phyloP scores from a whole-genome alignment of 352 stramenopile species.

The Stramenopiles sp. region DNA sequence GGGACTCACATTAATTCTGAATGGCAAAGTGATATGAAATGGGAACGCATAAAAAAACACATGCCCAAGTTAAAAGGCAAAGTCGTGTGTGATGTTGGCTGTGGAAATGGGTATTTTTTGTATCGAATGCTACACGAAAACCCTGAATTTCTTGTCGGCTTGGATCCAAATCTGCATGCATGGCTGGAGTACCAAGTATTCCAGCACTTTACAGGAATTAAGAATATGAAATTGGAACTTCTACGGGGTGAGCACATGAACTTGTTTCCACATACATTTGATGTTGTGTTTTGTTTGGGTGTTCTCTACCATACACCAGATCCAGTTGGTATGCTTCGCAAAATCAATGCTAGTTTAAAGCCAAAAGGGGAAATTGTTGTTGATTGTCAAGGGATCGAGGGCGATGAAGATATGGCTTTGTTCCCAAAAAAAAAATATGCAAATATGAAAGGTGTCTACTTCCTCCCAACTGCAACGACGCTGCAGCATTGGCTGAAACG shows the following conservation, averaged over 20 bases:
- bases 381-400: constrained; percentile 7
- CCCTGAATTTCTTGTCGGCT: constrained; percentile 13
- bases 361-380: neutral
- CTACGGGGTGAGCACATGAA: constrained; percentile 13
- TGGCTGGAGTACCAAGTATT: constrained; percentile 18
- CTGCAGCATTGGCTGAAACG: constrained; percentile 16
- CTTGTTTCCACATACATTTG: constrained; percentile 14
- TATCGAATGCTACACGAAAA: constrained; percentile 17
- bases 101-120: constrained; percentile 20
- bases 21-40: constrained; percentile 18
- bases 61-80: constrained; percentile 14
- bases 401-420: constrained; percentile 13
- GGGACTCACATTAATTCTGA: constrained; percentile 15
- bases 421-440: constrained; percentile 20
- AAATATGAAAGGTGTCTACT: constrained; percentile 21
- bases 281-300: constrained; percentile 19
- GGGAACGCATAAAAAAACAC: constrained; percentile 12
- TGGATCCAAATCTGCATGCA: constrained; percentile 18
- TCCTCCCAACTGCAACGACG: constrained; percentile 14
- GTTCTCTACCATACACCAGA: constrained; percentile 19
- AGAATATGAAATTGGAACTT: constrained; percentile 1
- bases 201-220: constrained; percentile 12
- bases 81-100: constrained; percentile 18
- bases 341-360: constrained; percentile 14
- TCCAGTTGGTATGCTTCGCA: constrained; percentile 17